Evolutionary conservation across 768 basidiomycete genomes (phyloP).

Genomic region (Leucosporidium yakuticum): DNA sequence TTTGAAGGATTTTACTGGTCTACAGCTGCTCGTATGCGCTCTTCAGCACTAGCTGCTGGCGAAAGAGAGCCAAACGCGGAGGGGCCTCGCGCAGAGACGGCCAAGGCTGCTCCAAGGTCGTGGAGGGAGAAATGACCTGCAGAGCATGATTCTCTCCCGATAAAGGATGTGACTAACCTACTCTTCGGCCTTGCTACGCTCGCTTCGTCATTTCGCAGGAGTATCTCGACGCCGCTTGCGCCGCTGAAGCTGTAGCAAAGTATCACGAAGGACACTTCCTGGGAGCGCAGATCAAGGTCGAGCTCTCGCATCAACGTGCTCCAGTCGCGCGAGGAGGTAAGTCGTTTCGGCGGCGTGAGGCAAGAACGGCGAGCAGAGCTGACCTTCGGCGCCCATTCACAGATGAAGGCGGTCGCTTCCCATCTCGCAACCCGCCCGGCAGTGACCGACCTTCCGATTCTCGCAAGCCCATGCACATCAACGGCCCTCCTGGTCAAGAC

Average conservation of each 20-base stretch:
- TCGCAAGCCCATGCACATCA: constrained; percentile 33
- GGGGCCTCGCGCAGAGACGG: no score
- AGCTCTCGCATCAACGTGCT: constrained; percentile 32
- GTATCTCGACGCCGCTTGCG: constrained; percentile 29
- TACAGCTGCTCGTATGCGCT: background rate
- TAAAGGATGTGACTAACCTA: no score
- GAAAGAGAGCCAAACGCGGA: no score
- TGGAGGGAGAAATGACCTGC: no score
- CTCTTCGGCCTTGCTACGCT: background rate
- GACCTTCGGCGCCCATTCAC: background rate
- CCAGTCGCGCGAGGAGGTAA: constrained; percentile 8
- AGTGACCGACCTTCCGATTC: constrained; percentile 30
- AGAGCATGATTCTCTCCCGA: no score
- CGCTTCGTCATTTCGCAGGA: constrained; percentile 18
- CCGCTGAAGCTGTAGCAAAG: constrained; percentile 35
- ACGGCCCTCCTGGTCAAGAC: constrained; percentile 9
- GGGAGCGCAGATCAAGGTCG: constrained; percentile 38
- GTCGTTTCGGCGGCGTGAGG: constrained; percentile 26
- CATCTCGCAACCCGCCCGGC: constrained; percentile 19
- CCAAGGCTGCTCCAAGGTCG: no score
- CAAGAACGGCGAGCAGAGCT: constrained; percentile 10
- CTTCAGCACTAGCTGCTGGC: no score
- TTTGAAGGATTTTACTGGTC: no score
- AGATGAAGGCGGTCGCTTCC: background rate
- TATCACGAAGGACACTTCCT: constrained; percentile 40